phyloP scores from a whole-genome alignment of 2,329 filamentous ascomycete genomes.

The Diaporthe sp. region DNA sequence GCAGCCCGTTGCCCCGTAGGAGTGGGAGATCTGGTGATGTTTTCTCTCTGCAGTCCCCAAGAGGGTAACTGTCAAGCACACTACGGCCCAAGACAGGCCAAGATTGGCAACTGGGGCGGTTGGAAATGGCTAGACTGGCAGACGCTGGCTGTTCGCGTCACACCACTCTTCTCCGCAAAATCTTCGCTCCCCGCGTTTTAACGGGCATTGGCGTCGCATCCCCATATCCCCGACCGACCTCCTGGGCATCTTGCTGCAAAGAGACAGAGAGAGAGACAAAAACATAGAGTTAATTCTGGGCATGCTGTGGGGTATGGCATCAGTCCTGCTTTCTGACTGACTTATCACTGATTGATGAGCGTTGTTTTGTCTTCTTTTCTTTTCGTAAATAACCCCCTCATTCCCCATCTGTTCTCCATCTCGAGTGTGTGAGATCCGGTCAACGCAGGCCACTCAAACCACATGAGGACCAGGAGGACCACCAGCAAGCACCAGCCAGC shows the following conservation, averaged over 20 bases:
- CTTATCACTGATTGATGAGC: neutral
- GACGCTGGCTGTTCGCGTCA: conserved; percentile 17
- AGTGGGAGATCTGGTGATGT: conserved; percentile 25
- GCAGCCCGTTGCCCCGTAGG: conserved; percentile 1
- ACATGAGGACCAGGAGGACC: conserved; percentile 11
- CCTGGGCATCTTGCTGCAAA: neutral
- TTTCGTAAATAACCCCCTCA: neutral
- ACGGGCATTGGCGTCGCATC: conserved; percentile 27
- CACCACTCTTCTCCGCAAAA: conserved; percentile 30
- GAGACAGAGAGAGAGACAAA: too few relatives aligned
- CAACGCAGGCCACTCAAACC: conserved; percentile 20
- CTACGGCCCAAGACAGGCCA: conserved; percentile 10
- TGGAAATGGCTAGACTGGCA: conserved; percentile 29
- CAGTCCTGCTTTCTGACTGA: neutral
- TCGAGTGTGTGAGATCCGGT: conserved; percentile 10
- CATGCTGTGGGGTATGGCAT: neutral
- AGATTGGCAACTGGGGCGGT: conserved; percentile 18
- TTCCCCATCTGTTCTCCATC: conserved; percentile 2
- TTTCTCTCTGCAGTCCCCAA: neutral
- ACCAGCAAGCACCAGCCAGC: neutral
- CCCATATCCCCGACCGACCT: neutral
- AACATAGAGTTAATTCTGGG: neutral
- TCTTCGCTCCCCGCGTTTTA: conserved; percentile 29
- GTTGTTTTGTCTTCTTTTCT: neutral
- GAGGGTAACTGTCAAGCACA: conserved; percentile 1